Percentiles rank a stretch among this genome's conserved stretches.
phyloP scores from a whole-genome alignment of 345 rosid genomes.

The Camelina laxa region DNA sequence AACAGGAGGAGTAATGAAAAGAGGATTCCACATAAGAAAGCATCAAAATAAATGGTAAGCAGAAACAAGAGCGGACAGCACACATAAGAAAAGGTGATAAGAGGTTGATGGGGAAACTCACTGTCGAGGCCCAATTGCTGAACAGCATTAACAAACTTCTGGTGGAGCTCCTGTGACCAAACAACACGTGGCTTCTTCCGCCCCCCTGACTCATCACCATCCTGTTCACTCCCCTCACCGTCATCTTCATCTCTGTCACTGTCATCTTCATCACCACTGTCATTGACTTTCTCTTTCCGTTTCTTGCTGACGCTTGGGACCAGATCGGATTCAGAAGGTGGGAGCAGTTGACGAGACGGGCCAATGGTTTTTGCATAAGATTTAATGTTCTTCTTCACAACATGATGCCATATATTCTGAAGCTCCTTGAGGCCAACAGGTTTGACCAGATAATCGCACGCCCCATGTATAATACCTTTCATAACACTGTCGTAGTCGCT shows the following conservation, averaged over 20 bases:
- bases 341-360: conserved; percentile 32
- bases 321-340: conserved; percentile 39
- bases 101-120: conserved; percentile 49
- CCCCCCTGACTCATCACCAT: conserved; percentile 61
- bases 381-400: conserved; percentile 61
- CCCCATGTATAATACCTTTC: conserved; percentile 91
- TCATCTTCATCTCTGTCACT: conserved; percentile 75
- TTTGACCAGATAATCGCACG: conserved; percentile 82
- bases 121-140: conserved; percentile 84
- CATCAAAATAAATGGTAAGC: background rate
- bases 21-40: background rate
- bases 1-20: conserved; percentile 20
- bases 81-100: background rate
- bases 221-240: conserved; percentile 61
- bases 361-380: conserved; percentile 41
- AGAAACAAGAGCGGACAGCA: background rate
- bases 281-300: conserved; percentile 55
- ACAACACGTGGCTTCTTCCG: conserved; percentile 95
- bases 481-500: conserved; percentile 78
- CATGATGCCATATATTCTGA: conserved; percentile 94
- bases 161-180: conserved; percentile 85
- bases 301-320: conserved; percentile 55
- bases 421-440: conserved; percentile 88
- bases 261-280: conserved; percentile 38
- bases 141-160: conserved; percentile 87